Base-by-base conservation (phyloP, 164 flowering plant species). In the Tetrastigma voinierianum region DNA sequence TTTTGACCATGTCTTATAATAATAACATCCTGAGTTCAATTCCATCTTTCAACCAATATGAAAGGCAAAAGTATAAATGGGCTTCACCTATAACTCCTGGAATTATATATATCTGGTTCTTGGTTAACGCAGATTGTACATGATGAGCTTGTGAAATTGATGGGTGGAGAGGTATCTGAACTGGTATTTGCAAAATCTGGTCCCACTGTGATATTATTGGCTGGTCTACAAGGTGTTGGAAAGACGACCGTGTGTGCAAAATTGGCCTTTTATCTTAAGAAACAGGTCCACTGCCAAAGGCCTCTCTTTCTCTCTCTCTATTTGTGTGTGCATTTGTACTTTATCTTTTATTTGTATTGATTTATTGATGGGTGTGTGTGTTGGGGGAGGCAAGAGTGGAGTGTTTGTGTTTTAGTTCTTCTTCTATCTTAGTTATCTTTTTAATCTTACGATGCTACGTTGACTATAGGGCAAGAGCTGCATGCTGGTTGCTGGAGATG, bases 101-200 rank as follows among this genome's bases (percentile, higher is more conserved):
- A 13, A 5, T 9, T 47, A 4, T 61, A 43, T 53, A 9, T 18
- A 43, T 51, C 16, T 15, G 51, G 24, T 55, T 57, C n/a, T 19
- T 76, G 61, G 4, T 59, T 62, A 52, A 48, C 69, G 67, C 87
- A 95, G 99, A 86, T 89, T 74, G 99, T 95, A 40, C 76, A 77
- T 73, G 96, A 87, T 48, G 97, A 95, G 74, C 95, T 95, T 55
- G 96, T 91, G 68, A 92, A 90, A 68, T 67, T 95, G 78, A 95
- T 95, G 99, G 99, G 99, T 45, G 99, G 99, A 76, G 96, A 92
- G 75, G 96, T 95, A 57, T 85, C 97, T 75, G 99, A 92, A 77
- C 84, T 95, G 59, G 86, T 65, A 65, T 92, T 84, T 72, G 86
- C 96, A 67, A 87, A 92, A 83, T 80, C 96, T 72, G 83, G 85